Conservation (phyloP, 257 asterid genomes). For the Misopates orontium region DNA sequence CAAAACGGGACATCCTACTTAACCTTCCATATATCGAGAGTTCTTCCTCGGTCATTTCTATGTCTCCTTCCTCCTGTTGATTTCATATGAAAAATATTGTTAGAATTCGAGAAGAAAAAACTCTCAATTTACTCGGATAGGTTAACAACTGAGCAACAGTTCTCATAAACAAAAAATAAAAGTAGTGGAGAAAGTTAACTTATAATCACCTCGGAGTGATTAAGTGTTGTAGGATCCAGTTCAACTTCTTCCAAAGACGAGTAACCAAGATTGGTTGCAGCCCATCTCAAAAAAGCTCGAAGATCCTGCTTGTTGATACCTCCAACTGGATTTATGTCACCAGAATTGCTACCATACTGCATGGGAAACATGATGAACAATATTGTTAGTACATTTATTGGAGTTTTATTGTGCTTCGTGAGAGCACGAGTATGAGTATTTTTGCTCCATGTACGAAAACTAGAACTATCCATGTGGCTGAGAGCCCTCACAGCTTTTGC, state of each 20-base stretch:
- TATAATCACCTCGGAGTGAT: constrained; percentile 6
- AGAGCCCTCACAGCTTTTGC: no score
- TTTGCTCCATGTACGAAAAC: no score
- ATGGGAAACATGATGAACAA: neutral
- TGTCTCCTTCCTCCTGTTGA: constrained; percentile 56
- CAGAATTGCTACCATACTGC: constrained; percentile 84
- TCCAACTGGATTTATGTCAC: constrained; percentile 81
- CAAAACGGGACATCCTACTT: constrained; percentile 64
- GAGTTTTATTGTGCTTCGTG: no score
- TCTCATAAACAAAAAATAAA: neutral
- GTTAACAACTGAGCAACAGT: neutral
- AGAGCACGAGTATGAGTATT: no score
- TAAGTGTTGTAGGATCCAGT: constrained; percentile 55
- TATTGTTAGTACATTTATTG: neutral
- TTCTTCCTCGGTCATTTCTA: constrained; percentile 69
- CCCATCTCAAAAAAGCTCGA: constrained; percentile 68
- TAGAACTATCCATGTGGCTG: no score
- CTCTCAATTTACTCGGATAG: neutral
- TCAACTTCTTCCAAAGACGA: constrained; percentile 67
- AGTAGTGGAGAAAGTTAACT: no score
- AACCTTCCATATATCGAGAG: constrained; percentile 62
- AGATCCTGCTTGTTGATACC: constrained; percentile 73
- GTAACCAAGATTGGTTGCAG: constrained; percentile 63
- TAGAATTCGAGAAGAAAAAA: neutral
- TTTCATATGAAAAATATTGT: constrained; percentile 15